Evolutionary conservation across 1,284 basidiomycete genomes (phyloP).

Genomic region (Cryptococcus sp.): DNA sequence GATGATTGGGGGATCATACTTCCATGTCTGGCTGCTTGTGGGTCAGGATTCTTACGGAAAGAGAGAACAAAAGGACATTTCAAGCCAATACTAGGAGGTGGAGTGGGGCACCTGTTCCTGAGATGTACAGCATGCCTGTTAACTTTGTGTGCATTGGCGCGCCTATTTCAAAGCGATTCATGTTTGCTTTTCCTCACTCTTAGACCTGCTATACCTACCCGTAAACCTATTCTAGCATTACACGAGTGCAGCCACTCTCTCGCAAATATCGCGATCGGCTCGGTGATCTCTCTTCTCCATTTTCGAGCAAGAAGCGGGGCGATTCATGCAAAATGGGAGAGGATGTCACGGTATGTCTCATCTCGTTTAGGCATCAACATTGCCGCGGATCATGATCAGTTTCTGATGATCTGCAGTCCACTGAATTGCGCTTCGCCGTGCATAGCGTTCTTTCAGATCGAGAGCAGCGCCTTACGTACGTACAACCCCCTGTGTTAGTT

Average conservation of each 20-base stretch:
- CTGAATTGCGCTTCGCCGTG: constrained; percentile 15
- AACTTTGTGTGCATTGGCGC: constrained; percentile 2
- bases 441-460: constrained; percentile 24
- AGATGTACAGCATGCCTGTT: no score
- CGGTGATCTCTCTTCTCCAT: not conserved
- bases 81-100: not conserved
- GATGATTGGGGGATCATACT: no score
- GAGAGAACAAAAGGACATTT: not conserved
- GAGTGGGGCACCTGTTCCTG: not conserved
- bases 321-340: constrained; percentile 15
- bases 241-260: no score
- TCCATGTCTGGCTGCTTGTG: no score
- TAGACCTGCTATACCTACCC: not conserved
- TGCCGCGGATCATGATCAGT: not conserved
- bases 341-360: constrained; percentile 20
- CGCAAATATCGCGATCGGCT: not conserved
- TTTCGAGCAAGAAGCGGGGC: not conserved
- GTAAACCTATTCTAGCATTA: not conserved
- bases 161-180: not conserved
- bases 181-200: constrained; percentile 4
- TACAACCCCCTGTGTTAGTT: no score
- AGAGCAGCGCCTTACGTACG: constrained; percentile 20
- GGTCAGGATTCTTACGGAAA: not conserved
- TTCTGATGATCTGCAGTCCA: constrained; percentile 5
- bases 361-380: not conserved